Evolutionary conservation across 177 flowering plant species (phyloP).

Genomic region (Viscum album): DNA sequence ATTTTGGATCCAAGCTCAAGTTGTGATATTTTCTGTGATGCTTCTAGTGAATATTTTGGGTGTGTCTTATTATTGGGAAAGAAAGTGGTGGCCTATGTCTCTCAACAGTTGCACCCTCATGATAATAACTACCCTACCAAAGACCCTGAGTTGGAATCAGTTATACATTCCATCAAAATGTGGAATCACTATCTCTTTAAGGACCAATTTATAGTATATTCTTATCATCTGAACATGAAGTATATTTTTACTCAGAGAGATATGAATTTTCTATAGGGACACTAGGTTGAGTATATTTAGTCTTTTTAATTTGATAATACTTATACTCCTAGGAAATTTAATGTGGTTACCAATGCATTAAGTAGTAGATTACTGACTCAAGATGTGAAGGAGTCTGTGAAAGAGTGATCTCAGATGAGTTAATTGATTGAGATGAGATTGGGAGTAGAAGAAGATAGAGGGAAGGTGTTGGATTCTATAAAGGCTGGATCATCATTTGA

Average conservation of each 20-base stretch:
- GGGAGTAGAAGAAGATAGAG: too few species aligned
- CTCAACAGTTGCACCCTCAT: background rate
- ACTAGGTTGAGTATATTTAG: background rate
- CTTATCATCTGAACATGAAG: background rate
- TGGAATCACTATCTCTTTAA: too few species aligned
- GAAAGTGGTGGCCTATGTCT: background rate
- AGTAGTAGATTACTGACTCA: too few species aligned
- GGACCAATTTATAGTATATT: background rate
- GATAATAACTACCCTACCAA: too few species aligned
- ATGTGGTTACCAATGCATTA: background rate
- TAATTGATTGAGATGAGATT: too few species aligned
- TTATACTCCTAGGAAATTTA: background rate
- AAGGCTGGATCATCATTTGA: too few species aligned
- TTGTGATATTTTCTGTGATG: too few species aligned
- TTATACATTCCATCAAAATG: too few species aligned
- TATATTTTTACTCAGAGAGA: background rate
- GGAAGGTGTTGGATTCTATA: too few species aligned
- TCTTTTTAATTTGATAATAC: background rate
- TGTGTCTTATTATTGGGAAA: background rate
- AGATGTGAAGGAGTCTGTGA: too few species aligned
- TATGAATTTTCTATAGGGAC: background rate
- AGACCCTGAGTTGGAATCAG: background rate
- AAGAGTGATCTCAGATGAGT: too few species aligned
- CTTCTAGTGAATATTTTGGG: background rate
- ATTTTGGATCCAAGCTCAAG: background rate